Base-by-base conservation (phyloP, 1,284 basidiomycete species). In the Cryptococcus maquisensis region DNA sequence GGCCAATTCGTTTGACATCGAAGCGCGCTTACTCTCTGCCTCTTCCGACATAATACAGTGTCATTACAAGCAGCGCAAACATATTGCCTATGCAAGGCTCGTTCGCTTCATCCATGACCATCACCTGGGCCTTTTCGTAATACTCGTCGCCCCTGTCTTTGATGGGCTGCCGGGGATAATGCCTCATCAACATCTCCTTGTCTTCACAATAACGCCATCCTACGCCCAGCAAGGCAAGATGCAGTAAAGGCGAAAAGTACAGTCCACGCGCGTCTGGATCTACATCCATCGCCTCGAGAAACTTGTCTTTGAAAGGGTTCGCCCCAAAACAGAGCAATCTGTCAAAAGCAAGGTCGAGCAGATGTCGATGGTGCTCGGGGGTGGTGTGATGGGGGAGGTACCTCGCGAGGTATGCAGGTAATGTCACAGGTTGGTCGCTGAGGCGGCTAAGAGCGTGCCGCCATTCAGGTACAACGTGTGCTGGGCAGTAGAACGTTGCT, bases 401-500 rank as follows among this genome's bases (percentile, higher is more conserved):
- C 2, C 57, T 51, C n/a, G 62, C 57, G 6, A 64, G 58, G 24
- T 60, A 64, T 20, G 56, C 62, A 3, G 54, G 60, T 2, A 58
- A 49, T 9, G 51, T 51, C 1, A 56, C 57, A 21, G 20, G 24
- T 18, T 32, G n/a, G 23, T 18, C 26, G 20, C 16, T 20, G 32
- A 44, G 40, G 41, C 23, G 18, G 9, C 59, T 49, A 8, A 64
- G 51, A 10, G 52, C 53, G 15, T 57, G 47, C 35, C 55, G 51
- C 62, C 62, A 64, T 47, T 61, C 62, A 3, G 62, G 55, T 18
- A 49, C 56, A 6, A 60, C 50, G 45, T 61, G 52, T 0, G 62
- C 60, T 1, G 62, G 62, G 3, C 50, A 51, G 46, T 64, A 64
- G 51, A 64, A 64, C n/a, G 62, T 64, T 12, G 62, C 60, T 3